Evolutionary conservation across 2,329 filamentous ascomycete species (phyloP), one percentile per base, ranked within the genome.

Genomic region (Orbilia javanica): DNA sequence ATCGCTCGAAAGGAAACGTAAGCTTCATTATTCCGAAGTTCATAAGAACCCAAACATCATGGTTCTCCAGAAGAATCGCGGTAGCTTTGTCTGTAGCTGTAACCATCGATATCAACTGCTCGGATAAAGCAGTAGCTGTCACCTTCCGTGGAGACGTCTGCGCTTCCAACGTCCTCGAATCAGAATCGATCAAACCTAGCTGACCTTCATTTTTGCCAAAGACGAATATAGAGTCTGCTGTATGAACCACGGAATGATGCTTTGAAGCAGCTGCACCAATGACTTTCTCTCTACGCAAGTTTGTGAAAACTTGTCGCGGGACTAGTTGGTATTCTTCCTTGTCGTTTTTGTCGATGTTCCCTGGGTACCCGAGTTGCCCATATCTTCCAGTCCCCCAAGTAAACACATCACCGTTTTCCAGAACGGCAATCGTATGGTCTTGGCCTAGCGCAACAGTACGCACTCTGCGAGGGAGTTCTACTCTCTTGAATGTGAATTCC

Each of bases 181-280:
- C 95, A 1, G 74, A 95, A 83, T 97, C 96, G 85, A 97, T 94
- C 66, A 99, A 88, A 4, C 94, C 96, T 55, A 99, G 88, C 83
- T 99, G 96, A 1, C 96, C 96, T 81, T 94, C 90, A 81, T 98
- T 99, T 82, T 96, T 96, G 22, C 96, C 96, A 87, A 97, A 99
- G 1, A 93, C 97, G 83, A 93, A 99, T 0, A 99, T 85, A 0
- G 93, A 93, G 0, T 90, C 89, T 0, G 88, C 87, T 0, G 93
- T 97, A 82, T 96, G 92, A 0, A 93, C 93, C 2, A 96, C 94
- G 0, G 96, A 98, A 84, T 99, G 96, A 44, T 97, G 90, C 0
- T 93, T 88, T 1, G 96, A 98, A 5, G 96, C 95, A 1, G 96
- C 94, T 70, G 94, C 89, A 0, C 96, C 96, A 22, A 92, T 84